These are phyloP conservation scores for Multifurca ochricompacta DNA, from an alignment of 768 basidiomycete species.

Conservation along the genomic window DNA sequence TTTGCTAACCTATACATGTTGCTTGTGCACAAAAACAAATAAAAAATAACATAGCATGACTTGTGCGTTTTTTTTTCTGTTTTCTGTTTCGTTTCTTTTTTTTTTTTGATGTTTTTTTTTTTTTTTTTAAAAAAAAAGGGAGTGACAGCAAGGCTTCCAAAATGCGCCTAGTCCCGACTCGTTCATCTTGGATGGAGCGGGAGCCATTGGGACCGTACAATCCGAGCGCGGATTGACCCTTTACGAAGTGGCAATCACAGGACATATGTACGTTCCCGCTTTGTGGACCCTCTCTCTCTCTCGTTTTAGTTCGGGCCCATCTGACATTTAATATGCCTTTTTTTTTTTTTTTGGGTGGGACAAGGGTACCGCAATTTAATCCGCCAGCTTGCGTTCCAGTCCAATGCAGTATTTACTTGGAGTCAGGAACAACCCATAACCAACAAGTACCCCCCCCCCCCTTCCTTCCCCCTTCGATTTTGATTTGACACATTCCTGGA, in stretches of 20 bases:
- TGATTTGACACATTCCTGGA: neutral
- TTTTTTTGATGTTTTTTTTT: neutral
- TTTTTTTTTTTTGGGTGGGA: neutral
- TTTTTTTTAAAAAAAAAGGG: slow-evolving; percentile 2
- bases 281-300: too few species aligned
- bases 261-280: slow-evolving; percentile 22
- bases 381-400: slow-evolving; percentile 17
- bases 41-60: slow-evolving; percentile 15
- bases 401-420: slow-evolving; percentile 17
- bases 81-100: neutral
- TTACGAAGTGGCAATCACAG: slow-evolving; percentile 18
- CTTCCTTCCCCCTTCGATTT: neutral
- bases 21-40: too few species aligned
- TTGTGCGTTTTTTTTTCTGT: slow-evolving; percentile 11
- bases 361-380: slow-evolving; percentile 19
- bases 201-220: slow-evolving; percentile 17
- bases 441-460: neutral
- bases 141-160: slow-evolving; percentile 17
- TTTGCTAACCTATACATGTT: too few species aligned
- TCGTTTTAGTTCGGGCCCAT: too few species aligned
- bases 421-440: neutral
- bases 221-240: slow-evolving; percentile 19
- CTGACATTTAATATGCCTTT: too few species aligned
- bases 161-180: slow-evolving; percentile 11
- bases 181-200: slow-evolving; percentile 16